A percentile compares a stretch with the other conserved stretches of the same genome.
Evolutionary conservation across 2,329 filamentous ascomycete species (phyloP).

Genomic region (Piedraia hortae): DNA sequence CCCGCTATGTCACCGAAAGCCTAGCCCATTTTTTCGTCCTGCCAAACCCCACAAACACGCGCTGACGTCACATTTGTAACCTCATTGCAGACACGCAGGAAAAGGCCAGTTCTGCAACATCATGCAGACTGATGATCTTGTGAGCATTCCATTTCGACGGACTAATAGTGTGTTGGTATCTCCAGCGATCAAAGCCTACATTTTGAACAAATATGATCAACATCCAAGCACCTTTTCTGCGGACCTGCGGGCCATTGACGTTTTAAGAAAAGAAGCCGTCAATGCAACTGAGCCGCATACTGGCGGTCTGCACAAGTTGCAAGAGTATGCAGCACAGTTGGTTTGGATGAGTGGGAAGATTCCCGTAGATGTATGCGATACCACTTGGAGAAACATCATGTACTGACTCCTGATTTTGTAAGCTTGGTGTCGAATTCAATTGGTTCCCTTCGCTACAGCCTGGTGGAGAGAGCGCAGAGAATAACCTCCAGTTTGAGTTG

Average conservation of each 20-base stretch:
- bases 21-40: too few relatives aligned
- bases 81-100: too few relatives aligned
- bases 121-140: constrained; percentile 25
- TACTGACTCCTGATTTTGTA: too few relatives aligned
- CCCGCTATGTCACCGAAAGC: too few relatives aligned
- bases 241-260: constrained; percentile 68
- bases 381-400: too few relatives aligned
- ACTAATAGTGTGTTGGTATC: constrained; percentile 56
- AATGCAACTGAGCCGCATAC: constrained; percentile 68
- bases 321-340: constrained; percentile 73
- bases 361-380: constrained; percentile 59
- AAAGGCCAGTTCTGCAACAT: too few relatives aligned
- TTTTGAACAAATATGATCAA: constrained; percentile 94
- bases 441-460: constrained; percentile 92
- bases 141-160: constrained; percentile 68
- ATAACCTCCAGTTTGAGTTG: constrained; percentile 53
- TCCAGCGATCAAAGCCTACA: constrained; percentile 72
- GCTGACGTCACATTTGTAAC: too few relatives aligned
- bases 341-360: constrained; percentile 90
- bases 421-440: constrained; percentile 83
- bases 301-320: constrained; percentile 67
- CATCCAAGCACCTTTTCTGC: constrained; percentile 88
- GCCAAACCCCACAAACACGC: too few relatives aligned
- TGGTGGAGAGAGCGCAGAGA: constrained; percentile 16
- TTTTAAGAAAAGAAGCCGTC: constrained; percentile 58